These are phyloP conservation scores for Eucalyptus erythrocorys DNA, from an alignment of 345 rosid genomes.

Conservation along the genomic window DNA sequence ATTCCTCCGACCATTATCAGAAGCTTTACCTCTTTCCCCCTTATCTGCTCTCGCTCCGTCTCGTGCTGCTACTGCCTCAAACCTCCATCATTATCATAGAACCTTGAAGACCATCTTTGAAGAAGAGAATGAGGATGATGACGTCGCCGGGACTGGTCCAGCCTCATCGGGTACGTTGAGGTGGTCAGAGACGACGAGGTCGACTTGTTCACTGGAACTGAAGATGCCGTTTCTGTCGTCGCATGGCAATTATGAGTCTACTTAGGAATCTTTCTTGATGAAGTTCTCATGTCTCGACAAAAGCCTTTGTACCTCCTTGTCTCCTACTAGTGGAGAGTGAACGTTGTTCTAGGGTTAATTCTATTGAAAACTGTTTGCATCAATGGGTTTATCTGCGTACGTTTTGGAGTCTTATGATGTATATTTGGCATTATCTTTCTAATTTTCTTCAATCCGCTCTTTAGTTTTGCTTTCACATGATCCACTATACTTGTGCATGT, in stretches of 20 bases:
- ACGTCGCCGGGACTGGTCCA: neutral
- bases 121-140: neutral
- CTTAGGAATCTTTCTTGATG: neutral
- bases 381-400: neutral
- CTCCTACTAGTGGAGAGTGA: neutral
- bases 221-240: neutral
- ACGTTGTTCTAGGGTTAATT: neutral
- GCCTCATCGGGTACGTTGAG: neutral
- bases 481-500: neutral
- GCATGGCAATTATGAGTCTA: neutral
- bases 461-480: neutral
- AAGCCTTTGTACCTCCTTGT: neutral
- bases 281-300: neutral
- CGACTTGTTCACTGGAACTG: neutral
- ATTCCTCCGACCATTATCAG: neutral
- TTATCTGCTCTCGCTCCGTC: neutral
- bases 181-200: neutral
- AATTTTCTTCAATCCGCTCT: neutral
- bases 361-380: neutral
- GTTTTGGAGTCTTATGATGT: neutral
- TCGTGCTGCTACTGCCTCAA: neutral
- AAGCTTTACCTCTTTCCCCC: neutral
- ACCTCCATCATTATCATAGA: neutral
- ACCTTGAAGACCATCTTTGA: neutral
- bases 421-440: neutral